Base-by-base conservation (phyloP, 169 alveolate genomes). In the Eimeria zaria region DNA sequence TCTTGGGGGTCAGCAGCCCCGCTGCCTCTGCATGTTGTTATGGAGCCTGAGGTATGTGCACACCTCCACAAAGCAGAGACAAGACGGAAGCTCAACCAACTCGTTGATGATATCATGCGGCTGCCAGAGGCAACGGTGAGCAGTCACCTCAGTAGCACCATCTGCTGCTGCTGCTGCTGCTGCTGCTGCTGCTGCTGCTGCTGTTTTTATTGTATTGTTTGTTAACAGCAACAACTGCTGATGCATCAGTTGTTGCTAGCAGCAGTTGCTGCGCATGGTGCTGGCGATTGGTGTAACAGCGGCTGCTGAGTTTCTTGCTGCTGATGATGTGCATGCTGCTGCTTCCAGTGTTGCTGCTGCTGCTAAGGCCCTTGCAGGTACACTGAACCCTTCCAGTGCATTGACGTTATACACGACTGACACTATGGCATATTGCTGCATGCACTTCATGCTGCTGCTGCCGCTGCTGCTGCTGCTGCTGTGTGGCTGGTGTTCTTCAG, bases 91-190 rank as follows among this genome's bases (percentile, higher is more conserved):
- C 20, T 81, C 41, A 81, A 81, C 48, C 62, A 33, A 46, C 44
- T 81, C 9, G 71, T 51, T 4, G 48, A 81, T 62, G 89, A 81
- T 11, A 46, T 81, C 69, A 46, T 81, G 73, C 64, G 27, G 30
- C 89, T 81, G 14, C 89, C 89, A 8, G 89, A 81, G 71, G 89
- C 89, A 51, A 81, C 89, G 44, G 89, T 81, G 27, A 81, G 89
- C 73, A 76, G 14, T 48, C 0, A 14, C 39, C 5, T 6, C 60
- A 76, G 87, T 60, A 76, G 87, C 87, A 76, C 62, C 87, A 76
- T 24, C 87, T 76, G 62, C 87, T 8, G 60, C 53, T 36, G 87
- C 62, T 24, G 62, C 58, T 36, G 87, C 87, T 36, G 87, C 87
- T 14, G 62, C 87, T 18, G 22, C 44, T 36, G 60, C 62, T 36